phyloP scores from a whole-genome alignment of 1,139 yeast species.

The Debaryomyces fabryi region DNA sequence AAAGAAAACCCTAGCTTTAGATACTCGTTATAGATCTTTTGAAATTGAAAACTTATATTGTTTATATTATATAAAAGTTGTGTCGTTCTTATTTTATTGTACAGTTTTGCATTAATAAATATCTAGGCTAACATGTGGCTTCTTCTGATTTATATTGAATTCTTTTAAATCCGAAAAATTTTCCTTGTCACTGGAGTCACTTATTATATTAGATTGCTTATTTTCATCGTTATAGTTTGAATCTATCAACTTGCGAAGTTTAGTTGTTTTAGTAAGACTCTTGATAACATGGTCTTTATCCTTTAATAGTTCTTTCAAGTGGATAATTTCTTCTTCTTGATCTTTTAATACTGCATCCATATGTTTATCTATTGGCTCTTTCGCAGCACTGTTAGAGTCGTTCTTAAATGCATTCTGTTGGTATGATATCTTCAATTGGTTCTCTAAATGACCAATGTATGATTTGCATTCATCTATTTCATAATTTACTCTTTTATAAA shows the following conservation, averaged over 20 bases:
- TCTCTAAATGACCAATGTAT: slow-evolving; percentile 65
- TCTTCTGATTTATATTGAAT: slow-evolving; percentile 27
- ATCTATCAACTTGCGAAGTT: slow-evolving; percentile 52
- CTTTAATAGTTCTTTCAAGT: slow-evolving; percentile 60
- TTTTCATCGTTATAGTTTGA: slow-evolving; percentile 21
- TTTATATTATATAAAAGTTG: neutral
- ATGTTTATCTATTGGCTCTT: slow-evolving; percentile 16
- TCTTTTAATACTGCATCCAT: slow-evolving; percentile 46
- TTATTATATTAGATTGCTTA: neutral
- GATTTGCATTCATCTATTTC: slow-evolving; percentile 66
- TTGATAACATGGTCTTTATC: slow-evolving; percentile 78
- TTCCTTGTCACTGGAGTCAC: slow-evolving; percentile 20
- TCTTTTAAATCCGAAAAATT: slow-evolving; percentile 20
- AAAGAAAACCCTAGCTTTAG: slow-evolving; percentile 20
- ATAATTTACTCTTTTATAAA: slow-evolving; percentile 43
- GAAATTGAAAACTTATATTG: neutral
- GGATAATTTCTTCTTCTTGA: slow-evolving; percentile 70
- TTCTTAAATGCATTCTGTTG: slow-evolving; percentile 18
- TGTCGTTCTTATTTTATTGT: neutral
- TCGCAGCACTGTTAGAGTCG: slow-evolving; percentile 8
- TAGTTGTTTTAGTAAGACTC: slow-evolving; percentile 65
- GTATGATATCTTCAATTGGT: slow-evolving; percentile 43
- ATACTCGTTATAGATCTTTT: slow-evolving; percentile 8
- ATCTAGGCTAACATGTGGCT: slow-evolving; percentile 12
- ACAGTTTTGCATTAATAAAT: neutral